These are phyloP conservation scores for Amanita inopinata DNA, from an alignment of 768 basidiomycete genomes.

Conservation along the genomic window DNA sequence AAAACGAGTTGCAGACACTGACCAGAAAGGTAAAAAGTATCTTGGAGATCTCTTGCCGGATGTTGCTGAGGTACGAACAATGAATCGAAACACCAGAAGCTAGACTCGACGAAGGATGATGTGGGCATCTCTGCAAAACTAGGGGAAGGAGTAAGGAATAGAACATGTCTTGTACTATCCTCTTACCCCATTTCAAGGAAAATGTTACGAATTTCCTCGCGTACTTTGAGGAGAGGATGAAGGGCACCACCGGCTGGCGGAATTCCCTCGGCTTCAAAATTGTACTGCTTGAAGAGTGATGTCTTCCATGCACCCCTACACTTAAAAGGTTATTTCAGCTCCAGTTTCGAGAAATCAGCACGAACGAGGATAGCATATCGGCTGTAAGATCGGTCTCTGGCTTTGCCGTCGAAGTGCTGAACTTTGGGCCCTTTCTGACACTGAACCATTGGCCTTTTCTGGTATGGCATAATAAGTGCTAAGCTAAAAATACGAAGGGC, in stretches of 20 bases:
- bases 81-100: slow-evolving; percentile 99
- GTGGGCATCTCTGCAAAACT: slow-evolving; percentile 99
- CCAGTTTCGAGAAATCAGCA: background rate
- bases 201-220: slow-evolving; percentile 95
- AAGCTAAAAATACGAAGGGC: background rate
- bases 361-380: slow-evolving; percentile 86
- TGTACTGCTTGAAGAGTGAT: slow-evolving; percentile 93
- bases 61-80: slow-evolving; percentile 99
- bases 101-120: slow-evolving; percentile 89
- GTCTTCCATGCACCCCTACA: slow-evolving; percentile 89
- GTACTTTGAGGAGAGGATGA: slow-evolving; percentile 93
- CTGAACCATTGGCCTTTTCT: slow-evolving; percentile 97
- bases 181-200: slow-evolving; percentile 98
- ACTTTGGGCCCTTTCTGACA: slow-evolving; percentile 74
- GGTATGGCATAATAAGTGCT: slow-evolving; percentile 10
- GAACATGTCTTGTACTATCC: slow-evolving; percentile 1
- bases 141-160: slow-evolving; percentile 1
- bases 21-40: slow-evolving; percentile 98
- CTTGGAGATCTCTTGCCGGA: slow-evolving; percentile 94
- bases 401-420: slow-evolving; percentile 86
- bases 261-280: slow-evolving; percentile 93
- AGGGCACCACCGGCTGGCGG: slow-evolving; percentile 86
- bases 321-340: slow-evolving; percentile 8
- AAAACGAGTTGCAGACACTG: background rate
- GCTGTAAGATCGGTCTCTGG: slow-evolving; percentile 94